Evolutionary conservation across 345 rosid genomes (phyloP).

Genomic region (Pelargonium nanum): DNA sequence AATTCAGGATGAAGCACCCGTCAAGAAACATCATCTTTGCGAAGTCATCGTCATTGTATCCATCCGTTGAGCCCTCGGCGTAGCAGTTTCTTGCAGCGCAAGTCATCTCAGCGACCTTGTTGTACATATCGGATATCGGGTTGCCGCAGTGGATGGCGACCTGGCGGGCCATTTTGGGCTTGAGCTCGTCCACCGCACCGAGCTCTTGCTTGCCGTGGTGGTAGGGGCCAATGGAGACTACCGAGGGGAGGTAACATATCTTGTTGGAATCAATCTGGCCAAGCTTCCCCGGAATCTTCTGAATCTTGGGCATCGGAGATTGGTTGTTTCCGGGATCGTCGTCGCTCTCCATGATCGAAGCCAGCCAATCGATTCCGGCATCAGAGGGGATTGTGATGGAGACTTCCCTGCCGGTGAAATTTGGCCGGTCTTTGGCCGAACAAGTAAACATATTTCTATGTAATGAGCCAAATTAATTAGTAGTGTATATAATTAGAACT

Average conservation of each 20-base stretch:
- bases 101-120: not conserved
- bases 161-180: not conserved
- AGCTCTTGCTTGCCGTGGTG: constrained; percentile 3
- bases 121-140: not conserved
- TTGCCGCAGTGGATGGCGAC: not conserved
- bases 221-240: constrained; percentile 13
- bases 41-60: not conserved
- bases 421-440: too few relatives aligned
- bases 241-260: not conserved
- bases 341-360: not conserved
- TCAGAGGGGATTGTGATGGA: too few relatives aligned
- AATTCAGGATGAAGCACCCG: constrained; percentile 3
- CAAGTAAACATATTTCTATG: not conserved
- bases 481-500: not conserved
- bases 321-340: not conserved
- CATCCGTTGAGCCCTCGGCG: not conserved
- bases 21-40: constrained; percentile 6
- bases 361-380: not conserved
- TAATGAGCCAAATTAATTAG: too few relatives aligned
- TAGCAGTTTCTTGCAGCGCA: not conserved
- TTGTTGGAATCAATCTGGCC: not conserved
- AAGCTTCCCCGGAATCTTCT: not conserved
- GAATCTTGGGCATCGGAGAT: not conserved
- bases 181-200: not conserved
- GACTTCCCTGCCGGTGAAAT: not conserved